A percentile compares a stretch with the other conserved stretches of the same genome.
Conservation (phyloP, 2,329 filamentous ascomycete species). For the Beauveria caledonica region DNA sequence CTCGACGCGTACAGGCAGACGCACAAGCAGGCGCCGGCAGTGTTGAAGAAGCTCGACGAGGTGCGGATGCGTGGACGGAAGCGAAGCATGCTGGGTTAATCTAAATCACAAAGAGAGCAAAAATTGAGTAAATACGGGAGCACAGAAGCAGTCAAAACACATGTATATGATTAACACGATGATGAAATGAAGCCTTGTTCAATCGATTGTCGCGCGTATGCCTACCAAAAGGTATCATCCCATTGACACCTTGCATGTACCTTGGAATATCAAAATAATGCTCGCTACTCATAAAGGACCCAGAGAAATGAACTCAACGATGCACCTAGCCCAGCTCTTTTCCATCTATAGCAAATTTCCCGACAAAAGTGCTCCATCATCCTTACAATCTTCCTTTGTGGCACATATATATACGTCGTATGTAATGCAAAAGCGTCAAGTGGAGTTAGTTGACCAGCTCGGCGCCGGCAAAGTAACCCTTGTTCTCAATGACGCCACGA, state of each 20-base stretch:
- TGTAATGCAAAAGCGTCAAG: slow-evolving; percentile 10
- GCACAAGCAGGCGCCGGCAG: slow-evolving; percentile 66
- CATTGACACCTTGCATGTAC: background rate
- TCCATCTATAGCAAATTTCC: background rate
- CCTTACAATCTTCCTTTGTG: background rate
- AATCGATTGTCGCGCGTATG: background rate
- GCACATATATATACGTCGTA: background rate
- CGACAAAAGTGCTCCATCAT: background rate
- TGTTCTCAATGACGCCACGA: slow-evolving; percentile 93
- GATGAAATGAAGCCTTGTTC: background rate
- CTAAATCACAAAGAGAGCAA: background rate
- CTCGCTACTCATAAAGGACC: slow-evolving; percentile 1
- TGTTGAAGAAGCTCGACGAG: slow-evolving; percentile 78
- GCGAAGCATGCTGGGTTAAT: slow-evolving; percentile 86
- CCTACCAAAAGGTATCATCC: background rate
- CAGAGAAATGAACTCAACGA: background rate
- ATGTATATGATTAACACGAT: background rate
- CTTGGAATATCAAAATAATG: background rate
- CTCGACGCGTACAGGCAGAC: slow-evolving; percentile 64
- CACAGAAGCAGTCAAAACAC: too few species aligned
- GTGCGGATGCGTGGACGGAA: slow-evolving; percentile 91
- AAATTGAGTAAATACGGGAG: background rate
- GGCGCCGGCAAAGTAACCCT: slow-evolving; percentile 90
- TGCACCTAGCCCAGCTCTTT: background rate
- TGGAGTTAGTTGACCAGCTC: slow-evolving; percentile 44